Evolutionary conservation across 2,329 filamentous ascomycete species (phyloP).

Genomic region (Colletotrichum tropicale): DNA sequence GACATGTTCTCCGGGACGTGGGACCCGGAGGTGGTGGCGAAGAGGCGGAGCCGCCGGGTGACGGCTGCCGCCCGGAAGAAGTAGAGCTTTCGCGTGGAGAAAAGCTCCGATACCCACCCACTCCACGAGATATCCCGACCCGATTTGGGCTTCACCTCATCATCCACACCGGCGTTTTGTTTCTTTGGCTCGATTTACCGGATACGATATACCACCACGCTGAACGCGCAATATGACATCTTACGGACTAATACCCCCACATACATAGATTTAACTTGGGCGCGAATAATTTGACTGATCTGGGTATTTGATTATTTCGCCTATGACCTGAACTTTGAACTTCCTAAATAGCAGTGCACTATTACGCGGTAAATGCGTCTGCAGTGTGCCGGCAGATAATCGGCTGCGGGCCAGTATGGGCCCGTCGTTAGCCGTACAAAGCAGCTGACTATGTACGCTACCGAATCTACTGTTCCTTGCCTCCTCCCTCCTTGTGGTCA

Average conservation of each 20-base stretch:
- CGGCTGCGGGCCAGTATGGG: neutral
- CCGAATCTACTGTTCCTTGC: neutral
- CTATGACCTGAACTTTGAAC: neutral
- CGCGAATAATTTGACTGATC: neutral
- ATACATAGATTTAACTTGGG: neutral
- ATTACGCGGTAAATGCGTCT: neutral
- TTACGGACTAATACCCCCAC: constrained; percentile 10
- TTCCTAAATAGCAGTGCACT: neutral
- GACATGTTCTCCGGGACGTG: constrained; percentile 68
- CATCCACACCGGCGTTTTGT: neutral
- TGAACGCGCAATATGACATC: neutral
- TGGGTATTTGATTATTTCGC: constrained; percentile 18
- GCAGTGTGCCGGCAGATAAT: neutral
- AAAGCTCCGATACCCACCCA: constrained; percentile 1
- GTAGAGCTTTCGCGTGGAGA: neutral
- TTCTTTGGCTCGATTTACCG: neutral
- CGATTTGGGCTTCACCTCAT: neutral
- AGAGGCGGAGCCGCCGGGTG: constrained; percentile 45
- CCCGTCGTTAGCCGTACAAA: neutral
- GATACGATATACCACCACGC: neutral
- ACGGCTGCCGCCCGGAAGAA: constrained; percentile 21
- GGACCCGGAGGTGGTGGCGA: constrained; percentile 58
- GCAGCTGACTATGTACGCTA: neutral
- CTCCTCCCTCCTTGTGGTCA: neutral
- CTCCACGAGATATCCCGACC: neutral